phyloP scores from a whole-genome alignment of 495 filamentous ascomycete species.

The Hyaloscypha finlandica region DNA sequence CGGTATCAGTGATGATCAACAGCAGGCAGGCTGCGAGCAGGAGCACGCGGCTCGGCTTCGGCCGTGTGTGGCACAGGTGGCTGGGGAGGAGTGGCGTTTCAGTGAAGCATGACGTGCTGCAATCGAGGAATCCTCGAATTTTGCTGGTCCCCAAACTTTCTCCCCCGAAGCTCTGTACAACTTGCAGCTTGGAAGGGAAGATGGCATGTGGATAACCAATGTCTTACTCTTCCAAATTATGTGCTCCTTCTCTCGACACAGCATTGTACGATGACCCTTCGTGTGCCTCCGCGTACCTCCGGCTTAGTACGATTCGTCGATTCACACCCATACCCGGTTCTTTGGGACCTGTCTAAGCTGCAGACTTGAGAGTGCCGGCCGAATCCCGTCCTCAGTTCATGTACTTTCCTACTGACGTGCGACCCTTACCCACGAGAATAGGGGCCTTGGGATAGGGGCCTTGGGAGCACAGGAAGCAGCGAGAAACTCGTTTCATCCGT shows the following conservation, averaged over 20 bases:
- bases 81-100: background rate
- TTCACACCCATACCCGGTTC: background rate
- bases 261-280: background rate
- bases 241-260: background rate
- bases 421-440: background rate
- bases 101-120: background rate
- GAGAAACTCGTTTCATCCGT: background rate
- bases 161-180: too few relatives aligned
- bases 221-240: background rate
- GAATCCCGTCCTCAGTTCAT: background rate
- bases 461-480: background rate
- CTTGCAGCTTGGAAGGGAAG: background rate
- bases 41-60: background rate
- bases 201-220: background rate
- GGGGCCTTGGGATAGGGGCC: background rate
- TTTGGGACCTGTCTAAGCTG: background rate
- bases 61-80: background rate
- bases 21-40: background rate
- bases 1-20: background rate
- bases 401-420: background rate
- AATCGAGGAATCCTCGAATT: background rate
- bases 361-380: background rate
- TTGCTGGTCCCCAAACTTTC: background rate
- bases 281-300: background rate
- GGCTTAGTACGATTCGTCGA: background rate